Conservation (phyloP, 768 basidiomycete genomes). For the Rhodosporidiobolus odoratus region DNA sequence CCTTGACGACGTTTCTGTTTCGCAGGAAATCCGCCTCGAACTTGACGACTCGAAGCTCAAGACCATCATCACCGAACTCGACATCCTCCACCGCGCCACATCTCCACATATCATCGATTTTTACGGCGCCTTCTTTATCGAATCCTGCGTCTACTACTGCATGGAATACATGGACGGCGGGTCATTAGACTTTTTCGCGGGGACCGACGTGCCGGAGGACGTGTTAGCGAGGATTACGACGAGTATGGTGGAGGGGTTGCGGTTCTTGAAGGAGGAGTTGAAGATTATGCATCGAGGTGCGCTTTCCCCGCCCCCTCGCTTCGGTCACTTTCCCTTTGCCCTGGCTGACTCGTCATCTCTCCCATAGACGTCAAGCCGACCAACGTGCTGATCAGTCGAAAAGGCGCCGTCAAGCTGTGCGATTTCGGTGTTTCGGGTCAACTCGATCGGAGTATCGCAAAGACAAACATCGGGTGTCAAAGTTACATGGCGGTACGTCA, state of each 20-base stretch:
- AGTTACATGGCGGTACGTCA: conserved; percentile 89
- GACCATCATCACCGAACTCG: conserved; percentile 97
- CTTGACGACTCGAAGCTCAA: conserved; percentile 88
- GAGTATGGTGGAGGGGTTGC: conserved; percentile 79
- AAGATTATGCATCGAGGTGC: conserved; percentile 63
- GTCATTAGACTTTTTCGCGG: conserved; percentile 75
- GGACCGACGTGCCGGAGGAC: conserved; percentile 62
- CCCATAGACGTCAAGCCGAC: conserved; percentile 77
- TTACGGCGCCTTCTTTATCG: conserved; percentile 98
- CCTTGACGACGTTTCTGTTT: neutral
- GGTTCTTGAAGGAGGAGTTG: conserved; percentile 89
- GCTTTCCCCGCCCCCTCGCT: neutral
- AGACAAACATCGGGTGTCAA: conserved; percentile 98
- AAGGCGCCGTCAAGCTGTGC: conserved; percentile 86
- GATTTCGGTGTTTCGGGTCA: conserved; percentile 99
- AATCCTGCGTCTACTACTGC: conserved; percentile 97
- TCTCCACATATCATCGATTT: conserved; percentile 94
- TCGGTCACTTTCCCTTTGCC: neutral
- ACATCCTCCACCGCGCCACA: conserved; percentile 88
- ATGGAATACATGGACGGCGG: conserved; percentile 99
- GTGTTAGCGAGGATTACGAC: conserved; percentile 76
- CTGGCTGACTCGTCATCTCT: conserved; percentile 49
- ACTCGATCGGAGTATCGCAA: conserved; percentile 89
- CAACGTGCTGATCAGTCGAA: conserved; percentile 82
- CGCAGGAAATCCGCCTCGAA: conserved; percentile 92